Evolutionary conservation across 148 eudicot genomes (phyloP).

Genomic region (Cornus florida): DNA sequence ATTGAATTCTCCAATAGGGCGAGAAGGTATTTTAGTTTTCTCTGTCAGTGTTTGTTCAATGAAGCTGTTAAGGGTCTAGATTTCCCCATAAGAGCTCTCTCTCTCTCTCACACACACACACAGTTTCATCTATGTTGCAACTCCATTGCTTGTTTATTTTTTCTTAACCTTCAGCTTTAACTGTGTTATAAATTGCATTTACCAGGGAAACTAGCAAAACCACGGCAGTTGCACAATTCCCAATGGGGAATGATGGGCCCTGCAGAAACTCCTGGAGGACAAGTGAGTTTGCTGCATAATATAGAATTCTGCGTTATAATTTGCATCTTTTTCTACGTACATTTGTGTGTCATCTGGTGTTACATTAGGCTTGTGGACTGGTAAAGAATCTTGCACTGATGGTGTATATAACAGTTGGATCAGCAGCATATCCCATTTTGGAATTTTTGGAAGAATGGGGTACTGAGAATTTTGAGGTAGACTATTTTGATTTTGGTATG

Average conservation of each 20-base stretch:
- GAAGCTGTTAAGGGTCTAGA: background rate
- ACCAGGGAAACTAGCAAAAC: too few relatives aligned
- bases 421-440: constrained; percentile 93
- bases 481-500: constrained; percentile 3
- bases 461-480: constrained; percentile 87
- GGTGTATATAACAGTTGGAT: constrained; percentile 95
- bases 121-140: too few relatives aligned
- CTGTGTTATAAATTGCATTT: too few relatives aligned
- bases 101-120: background rate
- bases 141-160: too few relatives aligned
- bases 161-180: too few relatives aligned
- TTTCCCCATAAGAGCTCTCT: background rate
- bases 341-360: constrained; percentile 8
- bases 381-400: constrained; percentile 97
- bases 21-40: too few relatives aligned
- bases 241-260: too few relatives aligned
- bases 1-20: too few relatives aligned
- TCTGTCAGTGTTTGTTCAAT: background rate
- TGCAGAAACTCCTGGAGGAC: too few relatives aligned
- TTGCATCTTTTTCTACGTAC: background rate
- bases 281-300: too few relatives aligned
- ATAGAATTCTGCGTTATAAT: background rate
- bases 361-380: constrained; percentile 79
- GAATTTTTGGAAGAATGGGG: constrained; percentile 99
- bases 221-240: too few relatives aligned